These are phyloP conservation scores for Xylariaceae sp. DNA, from an alignment of 2,329 filamentous ascomycete genomes.

Conservation along the genomic window DNA sequence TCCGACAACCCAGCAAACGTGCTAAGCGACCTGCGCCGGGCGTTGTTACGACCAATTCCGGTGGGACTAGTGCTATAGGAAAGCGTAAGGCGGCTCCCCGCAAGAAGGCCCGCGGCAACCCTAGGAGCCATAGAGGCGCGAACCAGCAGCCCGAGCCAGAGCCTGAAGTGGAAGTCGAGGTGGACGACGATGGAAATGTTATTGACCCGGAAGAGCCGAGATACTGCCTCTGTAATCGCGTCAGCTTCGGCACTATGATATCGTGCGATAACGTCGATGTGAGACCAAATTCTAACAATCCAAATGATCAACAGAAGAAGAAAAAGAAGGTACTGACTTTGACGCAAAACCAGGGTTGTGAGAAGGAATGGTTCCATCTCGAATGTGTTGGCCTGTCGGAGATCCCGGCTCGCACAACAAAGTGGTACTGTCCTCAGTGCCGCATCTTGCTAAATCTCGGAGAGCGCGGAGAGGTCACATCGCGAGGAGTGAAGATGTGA, in stretches of 20 bases:
- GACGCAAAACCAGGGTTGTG: conserved; percentile 53
- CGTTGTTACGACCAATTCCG: conserved; percentile 61
- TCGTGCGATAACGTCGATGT: conserved; percentile 75
- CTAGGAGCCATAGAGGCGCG: conserved; percentile 35
- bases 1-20: conserved; percentile 47
- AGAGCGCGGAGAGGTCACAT: conserved; percentile 59
- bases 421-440: conserved; percentile 84
- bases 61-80: conserved; percentile 64
- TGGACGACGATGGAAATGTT: conserved; percentile 63
- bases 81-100: conserved; percentile 66
- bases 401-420: conserved; percentile 67
- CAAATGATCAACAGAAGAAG: conserved; percentile 14
- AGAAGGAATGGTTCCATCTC: conserved; percentile 82
- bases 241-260: conserved; percentile 81
- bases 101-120: conserved; percentile 52
- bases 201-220: conserved; percentile 72
- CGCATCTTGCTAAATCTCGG: conserved; percentile 59
- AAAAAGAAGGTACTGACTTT: conserved; percentile 22
- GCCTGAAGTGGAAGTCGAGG: conserved; percentile 49
- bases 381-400: conserved; percentile 67
- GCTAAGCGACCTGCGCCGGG: conserved; percentile 69
- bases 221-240: conserved; percentile 75
- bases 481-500: conserved; percentile 50
- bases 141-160: conserved; percentile 38
- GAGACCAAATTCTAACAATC: conserved; percentile 35